Evolutionary conservation across 176 grass and related monocot genomes (phyloP), one percentile per base, ranked within the genome.

Genomic region (Musa itinerans): DNA sequence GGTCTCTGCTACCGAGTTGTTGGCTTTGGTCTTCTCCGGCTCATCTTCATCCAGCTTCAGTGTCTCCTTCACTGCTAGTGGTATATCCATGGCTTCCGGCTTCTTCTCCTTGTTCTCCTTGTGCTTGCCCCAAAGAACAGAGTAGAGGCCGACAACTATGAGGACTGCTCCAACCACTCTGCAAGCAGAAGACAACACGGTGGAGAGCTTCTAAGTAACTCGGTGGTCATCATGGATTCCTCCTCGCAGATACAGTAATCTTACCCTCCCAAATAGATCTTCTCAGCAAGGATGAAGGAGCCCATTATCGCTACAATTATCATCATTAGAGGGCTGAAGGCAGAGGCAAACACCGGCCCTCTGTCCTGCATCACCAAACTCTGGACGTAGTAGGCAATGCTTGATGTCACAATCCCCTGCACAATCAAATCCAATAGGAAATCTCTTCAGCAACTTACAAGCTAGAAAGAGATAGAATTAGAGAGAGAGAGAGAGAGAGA

Each of bases 301-400:
- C 90, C 94, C 94, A 93, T 90, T 82, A 98, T 91, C 50, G 94
- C 94, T 58, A 98, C 94, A 80, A 98, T 76, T 79, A 98, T 93
- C 94, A 98, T 98, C 94, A 91, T 98, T 56, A 93, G 86, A 5
- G 94, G 94, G 84, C 94, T 93, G 88, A 98, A 98, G 63, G 94
- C 88, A 3, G 94, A 93, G 65, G 94, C 94, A 84, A 98, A 98
- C 15, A 98, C 94, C 1, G 94, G 94, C 2, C 94, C 94, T 19
- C 84, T 73, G 54, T 58, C 82, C 81, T 93, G 79, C n/a, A 98
- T 85, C 74, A 98, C 94, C 79, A 98, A 80, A 15, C 88, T 88
- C 91, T 98, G 94, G 54, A 98, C 90, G 85, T 98, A 98, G 81
- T 98, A 98, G 68, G 94, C 94, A 85, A 98, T 82, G 88, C 94